A percentile compares a stretch with the other conserved stretches of the same genome.
Conservation (phyloP, 768 basidiomycete genomes). For the Mycena vulgaris region DNA sequence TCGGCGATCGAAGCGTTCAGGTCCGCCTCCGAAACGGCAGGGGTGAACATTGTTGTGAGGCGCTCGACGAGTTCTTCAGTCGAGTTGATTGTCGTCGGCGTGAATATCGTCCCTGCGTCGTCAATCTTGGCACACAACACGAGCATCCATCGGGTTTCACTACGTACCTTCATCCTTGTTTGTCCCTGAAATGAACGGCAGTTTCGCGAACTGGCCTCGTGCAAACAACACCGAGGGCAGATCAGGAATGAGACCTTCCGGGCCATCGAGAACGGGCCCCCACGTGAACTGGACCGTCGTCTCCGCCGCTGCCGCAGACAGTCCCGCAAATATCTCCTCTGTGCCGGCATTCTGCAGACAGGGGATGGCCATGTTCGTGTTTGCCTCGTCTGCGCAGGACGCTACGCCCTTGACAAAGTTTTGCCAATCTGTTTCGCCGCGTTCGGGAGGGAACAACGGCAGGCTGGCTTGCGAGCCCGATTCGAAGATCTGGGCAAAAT, state of each 20-base stretch:
- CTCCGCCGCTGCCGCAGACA: background rate
- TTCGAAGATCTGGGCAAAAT: slow-evolving; percentile 54
- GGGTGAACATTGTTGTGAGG: too few relatives aligned
- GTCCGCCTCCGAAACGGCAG: too few relatives aligned
- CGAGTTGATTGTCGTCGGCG: background rate
- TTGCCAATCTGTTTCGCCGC: slow-evolving; percentile 48
- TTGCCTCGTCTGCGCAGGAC: background rate
- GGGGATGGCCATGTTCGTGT: background rate
- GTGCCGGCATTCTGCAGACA: background rate
- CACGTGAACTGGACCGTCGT: background rate
- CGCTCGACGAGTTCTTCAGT: background rate
- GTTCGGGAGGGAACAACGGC: slow-evolving; percentile 45
- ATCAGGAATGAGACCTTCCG: background rate
- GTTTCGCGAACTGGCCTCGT: background rate
- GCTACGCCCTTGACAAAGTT: slow-evolving; percentile 30
- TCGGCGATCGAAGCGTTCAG: too few relatives aligned
- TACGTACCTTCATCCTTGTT: background rate
- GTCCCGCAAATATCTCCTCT: background rate
- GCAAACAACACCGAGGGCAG: background rate
- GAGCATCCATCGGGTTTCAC: background rate
- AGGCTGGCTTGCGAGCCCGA: slow-evolving; percentile 53
- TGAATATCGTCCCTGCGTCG: background rate
- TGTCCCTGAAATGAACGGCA: background rate
- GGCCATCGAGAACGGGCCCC: background rate
- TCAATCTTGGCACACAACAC: background rate